A percentile compares a stretch with the other conserved stretches of the same genome.
Conservation (phyloP, 139 green algal species). For the Tetradesmus lagerheimii region DNA sequence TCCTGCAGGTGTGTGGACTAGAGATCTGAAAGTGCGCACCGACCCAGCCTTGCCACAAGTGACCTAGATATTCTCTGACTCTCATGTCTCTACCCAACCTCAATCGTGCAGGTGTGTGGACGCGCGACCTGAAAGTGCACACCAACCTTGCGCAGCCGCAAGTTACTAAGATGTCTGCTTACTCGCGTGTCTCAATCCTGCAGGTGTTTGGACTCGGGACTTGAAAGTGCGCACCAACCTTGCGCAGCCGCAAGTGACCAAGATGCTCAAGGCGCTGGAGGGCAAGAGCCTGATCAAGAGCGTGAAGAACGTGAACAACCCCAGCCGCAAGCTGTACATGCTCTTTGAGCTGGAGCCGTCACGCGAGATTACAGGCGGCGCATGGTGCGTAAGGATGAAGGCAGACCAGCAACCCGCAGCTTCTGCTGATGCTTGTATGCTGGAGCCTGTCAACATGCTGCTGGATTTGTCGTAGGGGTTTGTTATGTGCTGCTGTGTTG, state of each 20-base stretch:
- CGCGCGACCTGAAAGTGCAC: too few species aligned
- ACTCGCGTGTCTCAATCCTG: too few species aligned
- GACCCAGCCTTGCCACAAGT: constrained; percentile 74
- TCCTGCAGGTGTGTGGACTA: too few species aligned
- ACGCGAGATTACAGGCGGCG: constrained; percentile 94
- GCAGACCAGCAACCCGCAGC: too few species aligned
- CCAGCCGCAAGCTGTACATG: constrained; percentile 96
- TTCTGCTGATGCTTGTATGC: too few species aligned
- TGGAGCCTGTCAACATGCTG: too few species aligned
- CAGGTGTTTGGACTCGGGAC: constrained; percentile 95
- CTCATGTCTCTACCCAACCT: too few species aligned
- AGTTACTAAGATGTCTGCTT: too few species aligned
- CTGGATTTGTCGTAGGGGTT: too few species aligned
- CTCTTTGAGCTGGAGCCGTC: constrained; percentile 90
- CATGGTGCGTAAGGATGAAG: constrained; percentile 79
- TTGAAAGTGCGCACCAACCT: constrained; percentile 91
- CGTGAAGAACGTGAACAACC: constrained; percentile 86
- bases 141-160: constrained; percentile 73
- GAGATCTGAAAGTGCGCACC: too few species aligned
- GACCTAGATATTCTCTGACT: too few species aligned
- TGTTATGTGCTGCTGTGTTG: not conserved
- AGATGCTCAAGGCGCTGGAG: constrained; percentile 95
- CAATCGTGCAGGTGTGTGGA: too few species aligned
- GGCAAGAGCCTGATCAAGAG: constrained; percentile 87
- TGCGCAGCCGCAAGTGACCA: constrained; percentile 89